Base-by-base conservation (phyloP, 2,329 filamentous ascomycete species). In the Rhinocladiella similis region DNA sequence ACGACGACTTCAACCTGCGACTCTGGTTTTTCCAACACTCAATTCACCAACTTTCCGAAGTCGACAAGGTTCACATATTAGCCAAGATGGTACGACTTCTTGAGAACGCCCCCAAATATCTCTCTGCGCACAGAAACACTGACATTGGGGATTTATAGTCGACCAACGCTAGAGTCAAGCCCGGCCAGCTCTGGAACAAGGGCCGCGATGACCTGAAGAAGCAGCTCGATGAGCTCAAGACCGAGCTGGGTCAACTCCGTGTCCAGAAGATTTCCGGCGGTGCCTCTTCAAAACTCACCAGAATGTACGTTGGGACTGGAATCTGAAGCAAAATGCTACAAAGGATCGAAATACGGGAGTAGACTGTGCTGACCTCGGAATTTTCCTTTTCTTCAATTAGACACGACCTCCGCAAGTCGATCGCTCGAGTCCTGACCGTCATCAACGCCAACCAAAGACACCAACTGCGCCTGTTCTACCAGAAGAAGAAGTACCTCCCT, bases 401-500 rank as follows among this genome's bases (percentile, higher is more conserved):
- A 82, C 91, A 96, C 84, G 95, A 99, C 79, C 85, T 99, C 78
- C 92, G 94, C 85, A 99, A 99, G 87, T 96, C 92, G 68, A 97
- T 99, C 80, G 95, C 94, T 75, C 92, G 93, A 76, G 90, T 97
- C 80, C 88, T 99, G 73, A 99, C 94, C 79, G 86, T 99, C 83
- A 96, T 99, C 88, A 99, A 97, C 86, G 89, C 91, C 81, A 97
- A 96, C 87, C 94, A 99, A 85, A 89, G 95, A 78, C 84, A 91
- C 69, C 92, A 97, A 83, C 91, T 99, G 73, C 91, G 92, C 72
- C 85, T 97, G 69, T 97, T 97, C 89, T 99, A 99, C 88, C 95
- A 96, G 86, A 89, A 89, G 88, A 97, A 97, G 90, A 97, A 97
- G 86, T 97, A 97, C 86, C 82, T 91, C 66, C 94, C 94, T 67